Evolutionary conservation across 1,139 yeast species (phyloP), one percentile per base, ranked within the genome.

Genomic region (Geotrichum europaeum): DNA sequence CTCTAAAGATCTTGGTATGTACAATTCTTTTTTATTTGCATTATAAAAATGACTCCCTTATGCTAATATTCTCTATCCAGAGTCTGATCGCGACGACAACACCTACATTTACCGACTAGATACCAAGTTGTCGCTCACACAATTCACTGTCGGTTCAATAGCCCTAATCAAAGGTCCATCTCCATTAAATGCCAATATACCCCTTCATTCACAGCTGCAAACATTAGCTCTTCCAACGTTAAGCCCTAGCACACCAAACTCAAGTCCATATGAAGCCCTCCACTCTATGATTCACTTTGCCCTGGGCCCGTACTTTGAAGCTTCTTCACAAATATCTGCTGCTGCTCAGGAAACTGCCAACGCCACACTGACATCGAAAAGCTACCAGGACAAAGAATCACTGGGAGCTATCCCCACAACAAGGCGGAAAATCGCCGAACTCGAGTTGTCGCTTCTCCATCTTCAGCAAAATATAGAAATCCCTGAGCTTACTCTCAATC

Each of bases 381-480:
- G 20, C 49, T 40, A 49, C 30, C 62, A 51, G 30, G 60, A 63
- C 53, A 65, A 64, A 50, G 65, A 65, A 18, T 63, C 62, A 5
- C 55, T 62, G 50, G 65, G 70, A 36, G 65, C 67, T n/a, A 65
- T 66, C 55, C 65, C 73, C 18, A 61, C 66, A 13, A 59, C 70
- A 18, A 50, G 75, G 55, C 34, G 83, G 70, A 88, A 85, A 68
- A 80, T 91, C 62, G 81, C 82, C 45, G 96, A 89, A 64, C 75
- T 90, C 36, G 83, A 89, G 1, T 71, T 83, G 18, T 84, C 95
- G 0, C 76, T 91, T 45, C 84, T 85, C 64, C 86, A 86, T 69
- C 75, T 89, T 34, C 87, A 87, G 65, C 88, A 86, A 64, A 79
- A 83, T 53, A 81, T 87, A 32, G 87, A 84, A 60, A 80, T 84